Base-by-base conservation (phyloP, 306 rosid species). In the Inga leiocalycina region DNA sequence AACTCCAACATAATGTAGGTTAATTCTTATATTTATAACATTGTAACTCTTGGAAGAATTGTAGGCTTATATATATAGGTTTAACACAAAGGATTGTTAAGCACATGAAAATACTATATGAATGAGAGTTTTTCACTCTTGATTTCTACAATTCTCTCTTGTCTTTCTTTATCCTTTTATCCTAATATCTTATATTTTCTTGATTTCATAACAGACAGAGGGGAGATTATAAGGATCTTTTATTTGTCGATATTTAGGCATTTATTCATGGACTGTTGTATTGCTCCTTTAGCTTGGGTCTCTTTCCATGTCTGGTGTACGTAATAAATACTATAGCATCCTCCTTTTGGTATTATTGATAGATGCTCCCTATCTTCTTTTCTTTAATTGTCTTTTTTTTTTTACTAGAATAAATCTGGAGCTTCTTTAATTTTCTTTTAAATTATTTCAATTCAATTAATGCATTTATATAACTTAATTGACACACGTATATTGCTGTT, bases 221-320 rank as follows among this genome's bases (percentile, higher is more conserved):
- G 54, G 15, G 52, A 74, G 39, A 88, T 81, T 81, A 84, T 87
- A 88, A 70, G 83, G 80, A 83, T 88, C 74, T 79, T 71, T 69
- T 83, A 37, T 82, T 77, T 84, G 92, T 85, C 81, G 80, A 80
- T 35, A 34, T 77, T 81, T 85, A 71, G 88, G 77, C 82, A 80
- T 41, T 75, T 79, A 83, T 75, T 76, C 83, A 52, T 67, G 78
- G 76, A 84, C 87, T 66, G 59, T 84, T 75, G 16, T 80, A 81
- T 80, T 83, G 89, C 82, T 71, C 78, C 75, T 66, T 82, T 81
- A 83, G 86, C 85, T 85, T 59, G 49, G 19, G 91, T 91, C 92
- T 79, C 86, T 91, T 89, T 89, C 93, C 85, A 77, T 89, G 91
- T 87, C 92, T 82, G 88, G 74, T 76, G 91, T 27, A 27, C 30